These are phyloP conservation scores for Globisporangium okanoganense DNA, from an alignment of 352 stramenopile species.

Conservation along the genomic window DNA sequence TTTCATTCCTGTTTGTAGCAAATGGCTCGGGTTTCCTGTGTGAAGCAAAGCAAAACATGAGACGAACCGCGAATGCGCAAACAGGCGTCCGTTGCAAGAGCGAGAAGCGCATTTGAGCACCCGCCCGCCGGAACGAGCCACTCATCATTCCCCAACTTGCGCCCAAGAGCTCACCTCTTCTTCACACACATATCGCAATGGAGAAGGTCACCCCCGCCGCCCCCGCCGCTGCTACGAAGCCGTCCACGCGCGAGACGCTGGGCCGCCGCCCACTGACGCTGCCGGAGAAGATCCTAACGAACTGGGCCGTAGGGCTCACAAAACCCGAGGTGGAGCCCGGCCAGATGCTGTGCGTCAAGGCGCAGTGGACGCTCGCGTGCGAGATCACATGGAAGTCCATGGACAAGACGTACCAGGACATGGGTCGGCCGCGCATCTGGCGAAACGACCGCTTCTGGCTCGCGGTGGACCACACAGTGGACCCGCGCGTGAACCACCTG, in stretches of 20 bases:
- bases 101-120: no score
- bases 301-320: slow-evolving; percentile 70
- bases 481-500: slow-evolving; percentile 80
- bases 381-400: slow-evolving; percentile 90
- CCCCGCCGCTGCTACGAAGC: background rate
- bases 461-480: slow-evolving; percentile 80
- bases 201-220: slow-evolving; percentile 9
- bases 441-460: slow-evolving; percentile 87
- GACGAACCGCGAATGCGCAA: no score
- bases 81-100: no score
- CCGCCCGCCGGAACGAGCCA: no score
- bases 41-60: no score
- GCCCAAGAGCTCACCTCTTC: background rate
- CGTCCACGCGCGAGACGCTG: slow-evolving; percentile 10
- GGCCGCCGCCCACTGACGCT: slow-evolving; percentile 34
- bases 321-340: slow-evolving; percentile 57
- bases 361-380: slow-evolving; percentile 79
- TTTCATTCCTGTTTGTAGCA: no score
- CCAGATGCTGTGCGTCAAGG: slow-evolving; percentile 84
- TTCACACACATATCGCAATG: background rate
- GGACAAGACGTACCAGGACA: slow-evolving; percentile 88
- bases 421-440: slow-evolving; percentile 80
- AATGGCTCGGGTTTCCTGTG: no score
- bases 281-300: slow-evolving; percentile 72
- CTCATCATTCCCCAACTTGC: no score